Evolutionary conservation across 2,329 filamentous ascomycete genomes (phyloP), one percentile per base, ranked within the genome.

Genomic region (Aspergillus texensis): DNA sequence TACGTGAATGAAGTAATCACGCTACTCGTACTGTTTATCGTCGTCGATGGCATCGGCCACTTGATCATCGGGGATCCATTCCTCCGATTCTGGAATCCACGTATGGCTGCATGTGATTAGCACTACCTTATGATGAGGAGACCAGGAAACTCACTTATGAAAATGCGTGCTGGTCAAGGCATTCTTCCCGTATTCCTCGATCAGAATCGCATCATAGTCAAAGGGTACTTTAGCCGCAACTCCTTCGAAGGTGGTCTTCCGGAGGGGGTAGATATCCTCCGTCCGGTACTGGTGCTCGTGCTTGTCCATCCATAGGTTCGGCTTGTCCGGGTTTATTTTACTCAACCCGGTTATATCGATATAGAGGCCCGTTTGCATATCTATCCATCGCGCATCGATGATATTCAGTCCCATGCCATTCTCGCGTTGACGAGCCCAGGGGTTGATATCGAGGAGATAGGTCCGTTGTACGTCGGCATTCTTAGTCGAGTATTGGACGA

Each of bases 361-460:
- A 76, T 91, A 96, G 72, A 94, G 84, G 55, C 92, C 92, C 70
- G 89, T 95, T 61, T 80, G 78, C 63, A 84, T 84, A 76, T 95
- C 91, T 72, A 95, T 91, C 91, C 91, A 96, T 53, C 92, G 85
- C 28, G 89, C 92, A 77, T 95, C 92, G 71, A 95, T 95, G 61
- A 95, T 85, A 74, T 96, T 96, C 73, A 84, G 80, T 21, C 91
- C 91, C 70, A 91, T 84, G 50, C 88, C 88, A 26, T 86, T 83
- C 30, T 82, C 82, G 2, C 89, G 80, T 60, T 90, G 84, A 62
- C 80, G 81, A 70, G 88, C 84, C 80, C 89, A 87, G 0, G 91
- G 90, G 78, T 94, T 95, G 65, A 94, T 82, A 72, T 95, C 92
- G 14, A 95, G 84, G 14, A 94, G 82, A 71, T 91, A 96, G 48